Percentiles rank a stretch among this genome's conserved stretches.
Evolutionary conservation across 2,329 filamentous ascomycete species (phyloP).

Genomic region (Cordyceps pruinosa): DNA sequence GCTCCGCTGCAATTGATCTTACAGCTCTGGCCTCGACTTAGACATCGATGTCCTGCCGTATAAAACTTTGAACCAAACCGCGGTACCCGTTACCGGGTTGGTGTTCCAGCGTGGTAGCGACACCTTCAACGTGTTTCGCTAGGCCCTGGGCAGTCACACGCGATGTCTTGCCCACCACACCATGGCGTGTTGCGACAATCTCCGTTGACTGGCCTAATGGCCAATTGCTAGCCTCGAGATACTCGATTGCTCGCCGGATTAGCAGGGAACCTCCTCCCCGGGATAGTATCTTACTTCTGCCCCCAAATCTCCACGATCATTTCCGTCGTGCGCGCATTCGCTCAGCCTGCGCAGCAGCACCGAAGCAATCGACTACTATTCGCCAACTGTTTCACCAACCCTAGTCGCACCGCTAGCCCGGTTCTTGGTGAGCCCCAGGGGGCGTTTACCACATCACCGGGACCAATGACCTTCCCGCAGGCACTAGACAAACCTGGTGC

Average conservation of each 20-base stretch:
- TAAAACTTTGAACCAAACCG: background rate
- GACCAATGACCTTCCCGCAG: background rate
- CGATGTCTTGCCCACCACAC: conserved; percentile 9
- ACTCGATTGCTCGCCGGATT: background rate
- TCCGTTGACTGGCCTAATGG: background rate
- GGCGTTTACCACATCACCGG: background rate
- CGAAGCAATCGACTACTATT: background rate
- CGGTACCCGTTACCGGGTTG: background rate
- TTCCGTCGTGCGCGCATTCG: too few relatives aligned
- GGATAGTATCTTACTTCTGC: background rate
- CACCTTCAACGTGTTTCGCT: conserved; percentile 9
- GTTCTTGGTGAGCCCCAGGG: background rate
- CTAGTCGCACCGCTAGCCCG: background rate
- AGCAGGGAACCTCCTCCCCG: background rate
- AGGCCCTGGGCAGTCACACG: background rate
- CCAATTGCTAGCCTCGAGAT: background rate
- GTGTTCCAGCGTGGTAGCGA: background rate
- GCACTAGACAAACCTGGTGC: background rate
- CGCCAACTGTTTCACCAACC: background rate
- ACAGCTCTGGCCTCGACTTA: too few relatives aligned
- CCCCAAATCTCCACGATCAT: background rate
- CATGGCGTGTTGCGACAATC: background rate
- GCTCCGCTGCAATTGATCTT: too few relatives aligned
- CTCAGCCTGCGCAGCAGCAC: too few relatives aligned
- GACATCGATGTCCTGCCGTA: too few relatives aligned